Evolutionary conservation across 305 asterid species (phyloP).

Genomic region (Euphrasia arctica): DNA sequence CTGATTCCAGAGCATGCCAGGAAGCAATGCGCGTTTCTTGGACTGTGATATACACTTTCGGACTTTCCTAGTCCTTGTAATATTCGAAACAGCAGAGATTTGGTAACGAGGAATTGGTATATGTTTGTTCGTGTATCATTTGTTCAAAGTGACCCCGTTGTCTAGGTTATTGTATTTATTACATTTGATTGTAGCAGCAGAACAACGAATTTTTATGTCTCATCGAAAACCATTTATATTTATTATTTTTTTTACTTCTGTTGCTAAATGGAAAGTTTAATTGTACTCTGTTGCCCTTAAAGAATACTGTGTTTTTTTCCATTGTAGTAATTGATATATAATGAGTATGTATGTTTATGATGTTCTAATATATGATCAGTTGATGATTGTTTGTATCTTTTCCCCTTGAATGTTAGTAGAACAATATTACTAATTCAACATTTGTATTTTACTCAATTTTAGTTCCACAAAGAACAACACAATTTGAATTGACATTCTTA

Average conservation of each 20-base stretch:
- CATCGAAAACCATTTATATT: constrained; percentile 27
- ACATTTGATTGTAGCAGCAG: constrained; percentile 35
- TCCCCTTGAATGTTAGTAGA: too few relatives aligned
- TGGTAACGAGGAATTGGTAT: constrained; percentile 19
- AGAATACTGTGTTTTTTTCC: neutral
- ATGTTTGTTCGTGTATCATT: constrained; percentile 18
- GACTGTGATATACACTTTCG: constrained; percentile 29
- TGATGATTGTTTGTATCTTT: too few relatives aligned
- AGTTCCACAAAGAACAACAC: too few relatives aligned
- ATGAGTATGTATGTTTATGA: too few relatives aligned
- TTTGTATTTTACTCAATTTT: too few relatives aligned
- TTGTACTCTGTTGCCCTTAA: constrained; percentile 21
- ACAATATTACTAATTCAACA: too few relatives aligned
- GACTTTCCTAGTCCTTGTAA: neutral
- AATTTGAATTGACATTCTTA: too few relatives aligned
- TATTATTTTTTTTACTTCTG: constrained; percentile 10
- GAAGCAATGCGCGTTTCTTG: constrained; percentile 64
- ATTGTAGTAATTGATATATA: neutral
- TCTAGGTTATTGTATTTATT: constrained; percentile 32
- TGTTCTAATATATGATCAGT: too few relatives aligned
- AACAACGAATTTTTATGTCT: constrained; percentile 4
- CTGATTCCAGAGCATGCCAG: constrained; percentile 72
- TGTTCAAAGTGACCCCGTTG: constrained; percentile 19
- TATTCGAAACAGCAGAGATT: neutral
- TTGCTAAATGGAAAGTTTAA: constrained; percentile 34